Evolutionary conservation across 179 eudicot species (phyloP).

Genomic region (Beta lomatogona): DNA sequence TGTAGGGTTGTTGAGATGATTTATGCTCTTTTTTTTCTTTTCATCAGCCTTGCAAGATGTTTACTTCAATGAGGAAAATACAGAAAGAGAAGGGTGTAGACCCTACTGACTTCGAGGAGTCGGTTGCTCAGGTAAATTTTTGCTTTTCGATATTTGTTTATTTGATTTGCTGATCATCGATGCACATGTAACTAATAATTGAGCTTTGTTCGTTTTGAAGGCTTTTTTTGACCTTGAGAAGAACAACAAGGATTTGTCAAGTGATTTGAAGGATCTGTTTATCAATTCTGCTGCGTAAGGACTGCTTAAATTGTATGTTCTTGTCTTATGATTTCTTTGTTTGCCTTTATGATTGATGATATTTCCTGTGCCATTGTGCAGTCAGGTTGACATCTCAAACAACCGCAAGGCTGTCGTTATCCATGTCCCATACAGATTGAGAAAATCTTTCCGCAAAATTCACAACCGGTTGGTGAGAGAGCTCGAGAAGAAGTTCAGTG

Average conservation of each 20-base stretch:
- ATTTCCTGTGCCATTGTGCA: conserved; percentile 17
- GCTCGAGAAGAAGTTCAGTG: conserved; percentile 62
- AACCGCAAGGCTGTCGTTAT: conserved; percentile 49
- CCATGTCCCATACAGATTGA: conserved; percentile 54
- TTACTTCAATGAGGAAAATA: conserved; percentile 45
- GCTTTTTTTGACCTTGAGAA: conserved; percentile 52
- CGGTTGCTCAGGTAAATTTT: conserved; percentile 43
- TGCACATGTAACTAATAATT: neutral
- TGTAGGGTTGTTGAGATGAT: neutral
- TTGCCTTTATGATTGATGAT: neutral
- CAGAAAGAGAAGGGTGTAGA: conserved; percentile 52
- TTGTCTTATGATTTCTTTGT: neutral
- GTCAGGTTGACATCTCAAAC: conserved; percentile 48
- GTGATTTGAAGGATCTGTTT: conserved; percentile 52
- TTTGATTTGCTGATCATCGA: neutral
- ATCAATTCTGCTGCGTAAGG: conserved; percentile 51
- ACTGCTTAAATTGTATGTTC: neutral
- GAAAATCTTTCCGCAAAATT: conserved; percentile 47
- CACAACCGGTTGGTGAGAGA: conserved; percentile 47
- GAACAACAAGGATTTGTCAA: conserved; percentile 38
- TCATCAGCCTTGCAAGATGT: conserved; percentile 35
- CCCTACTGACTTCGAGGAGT: conserved; percentile 44
- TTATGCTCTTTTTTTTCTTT: neutral
- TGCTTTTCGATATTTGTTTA: neutral
- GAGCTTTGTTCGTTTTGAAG: conserved; percentile 5